Evolutionary conservation across 495 filamentous ascomycete genomes (phyloP).

Genomic region (Penicillium flavigenum): DNA sequence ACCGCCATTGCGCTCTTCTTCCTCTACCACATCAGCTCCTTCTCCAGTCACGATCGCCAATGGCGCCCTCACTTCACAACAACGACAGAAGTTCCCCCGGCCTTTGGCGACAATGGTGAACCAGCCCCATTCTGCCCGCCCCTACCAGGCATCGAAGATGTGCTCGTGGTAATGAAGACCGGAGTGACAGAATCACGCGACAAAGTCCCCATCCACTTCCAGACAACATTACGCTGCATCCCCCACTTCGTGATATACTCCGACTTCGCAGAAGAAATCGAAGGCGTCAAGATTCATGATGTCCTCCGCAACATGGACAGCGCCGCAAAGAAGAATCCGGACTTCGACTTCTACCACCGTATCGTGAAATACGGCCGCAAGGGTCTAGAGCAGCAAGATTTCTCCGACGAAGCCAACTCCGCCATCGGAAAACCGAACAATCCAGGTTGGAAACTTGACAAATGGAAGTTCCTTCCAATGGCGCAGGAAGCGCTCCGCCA

Average conservation of each 20-base stretch:
- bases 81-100: slow-evolving; percentile 8
- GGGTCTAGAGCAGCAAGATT: slow-evolving; percentile 41
- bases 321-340: slow-evolving; percentile 37
- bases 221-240: slow-evolving; percentile 52
- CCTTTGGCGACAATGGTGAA: slow-evolving; percentile 15
- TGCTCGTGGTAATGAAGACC: slow-evolving; percentile 49
- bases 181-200: slow-evolving; percentile 46
- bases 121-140: slow-evolving; percentile 34
- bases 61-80: slow-evolving; percentile 15
- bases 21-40: slow-evolving; percentile 34
- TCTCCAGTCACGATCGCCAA: slow-evolving; percentile 16
- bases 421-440: slow-evolving; percentile 48
- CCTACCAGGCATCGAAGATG: slow-evolving; percentile 44
- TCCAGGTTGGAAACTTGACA: slow-evolving; percentile 57
- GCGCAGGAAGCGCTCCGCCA: slow-evolving; percentile 44
- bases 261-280: slow-evolving; percentile 52
- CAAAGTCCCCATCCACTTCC: slow-evolving; percentile 50
- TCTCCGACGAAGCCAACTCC: slow-evolving; percentile 47
- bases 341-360: slow-evolving; percentile 56
- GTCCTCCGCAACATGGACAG: slow-evolving; percentile 44
- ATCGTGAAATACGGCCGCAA: slow-evolving; percentile 40
- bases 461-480: slow-evolving; percentile 62
- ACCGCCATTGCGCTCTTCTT: slow-evolving; percentile 31
- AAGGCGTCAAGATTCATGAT: slow-evolving; percentile 49
- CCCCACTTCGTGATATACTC: slow-evolving; percentile 57